Percentiles rank a stretch among this genome's conserved stretches.
phyloP scores from a whole-genome alignment of 768 basidiomycete genomes.

The Termitomyces sp. region DNA sequence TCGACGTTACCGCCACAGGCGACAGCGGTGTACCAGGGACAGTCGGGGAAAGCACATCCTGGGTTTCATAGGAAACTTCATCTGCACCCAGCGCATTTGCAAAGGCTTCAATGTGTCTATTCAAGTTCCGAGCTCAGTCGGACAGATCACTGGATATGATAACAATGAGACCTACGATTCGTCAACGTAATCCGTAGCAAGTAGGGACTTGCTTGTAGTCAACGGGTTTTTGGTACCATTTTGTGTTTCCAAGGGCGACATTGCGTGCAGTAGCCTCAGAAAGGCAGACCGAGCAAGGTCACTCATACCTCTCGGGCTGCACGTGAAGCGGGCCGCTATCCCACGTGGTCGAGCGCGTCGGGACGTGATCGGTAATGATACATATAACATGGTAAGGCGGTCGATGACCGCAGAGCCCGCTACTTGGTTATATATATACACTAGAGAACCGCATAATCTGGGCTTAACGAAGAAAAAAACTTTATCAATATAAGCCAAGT shows the following conservation, averaged over 20 bases:
- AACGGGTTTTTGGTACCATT: background rate
- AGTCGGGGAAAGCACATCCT: constrained; percentile 28
- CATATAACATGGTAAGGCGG: too few species aligned
- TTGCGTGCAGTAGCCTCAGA: background rate
- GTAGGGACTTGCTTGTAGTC: constrained; percentile 20
- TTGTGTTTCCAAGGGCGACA: background rate
- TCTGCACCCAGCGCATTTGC: constrained; percentile 64
- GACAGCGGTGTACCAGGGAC: constrained; percentile 32
- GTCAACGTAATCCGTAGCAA: constrained; percentile 59
- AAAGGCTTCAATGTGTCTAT: constrained; percentile 65
- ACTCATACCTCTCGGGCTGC: background rate
- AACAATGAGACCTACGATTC: constrained; percentile 52
- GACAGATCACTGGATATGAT: background rate
- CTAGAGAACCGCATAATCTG: too few species aligned
- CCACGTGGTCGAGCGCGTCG: background rate
- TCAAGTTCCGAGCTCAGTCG: constrained; percentile 4
- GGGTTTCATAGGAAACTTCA: constrained; percentile 37
- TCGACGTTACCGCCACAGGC: constrained; percentile 15
- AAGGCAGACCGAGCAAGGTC: background rate
- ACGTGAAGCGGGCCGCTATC: background rate
- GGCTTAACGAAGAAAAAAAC: too few species aligned
- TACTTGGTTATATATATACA: too few species aligned
- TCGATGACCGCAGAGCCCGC: too few species aligned
- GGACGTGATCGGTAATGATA: too few species aligned
- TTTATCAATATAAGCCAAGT: too few species aligned